A percentile compares a stretch with the other conserved stretches of the same genome.
phyloP scores from a whole-genome alignment of 306 rosid genomes.

The Vachellia pachyceras region DNA sequence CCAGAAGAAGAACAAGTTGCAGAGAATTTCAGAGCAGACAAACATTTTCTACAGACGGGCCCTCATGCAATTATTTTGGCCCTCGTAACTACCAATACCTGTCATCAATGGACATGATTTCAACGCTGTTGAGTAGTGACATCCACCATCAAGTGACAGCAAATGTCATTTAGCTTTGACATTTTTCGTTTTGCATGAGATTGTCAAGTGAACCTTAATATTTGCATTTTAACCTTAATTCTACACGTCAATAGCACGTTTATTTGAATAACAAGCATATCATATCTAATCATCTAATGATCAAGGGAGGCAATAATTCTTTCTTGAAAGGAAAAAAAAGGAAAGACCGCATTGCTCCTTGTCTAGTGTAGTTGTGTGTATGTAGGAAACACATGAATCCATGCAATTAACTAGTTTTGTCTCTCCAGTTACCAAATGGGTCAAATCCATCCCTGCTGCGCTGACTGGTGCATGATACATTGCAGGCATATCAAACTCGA shows the following conservation, averaged over 20 bases:
- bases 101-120: not conserved
- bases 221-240: not conserved
- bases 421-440: not conserved
- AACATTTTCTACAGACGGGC: not conserved
- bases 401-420: not conserved
- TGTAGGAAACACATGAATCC: not conserved
- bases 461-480: not conserved
- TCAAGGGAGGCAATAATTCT: too few relatives aligned
- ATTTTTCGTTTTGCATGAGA: not conserved
- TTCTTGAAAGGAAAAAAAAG: not conserved
- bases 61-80: not conserved
- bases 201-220: not conserved
- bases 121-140: not conserved
- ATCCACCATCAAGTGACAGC: not conserved
- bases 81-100: not conserved
- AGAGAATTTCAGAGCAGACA: conserved; percentile 10
- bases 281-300: too few relatives aligned
- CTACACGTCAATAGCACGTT: not conserved
- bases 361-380: not conserved
- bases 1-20: conserved; percentile 18
- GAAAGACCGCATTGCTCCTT: not conserved
- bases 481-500: not conserved
- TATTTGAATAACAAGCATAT: not conserved
- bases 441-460: not conserved
- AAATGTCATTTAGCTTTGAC: not conserved